A percentile compares a stretch with the other conserved stretches of the same genome.
phyloP scores from a whole-genome alignment of 805 yeast genomes.

The Metschnikowia cerradonensis region DNA sequence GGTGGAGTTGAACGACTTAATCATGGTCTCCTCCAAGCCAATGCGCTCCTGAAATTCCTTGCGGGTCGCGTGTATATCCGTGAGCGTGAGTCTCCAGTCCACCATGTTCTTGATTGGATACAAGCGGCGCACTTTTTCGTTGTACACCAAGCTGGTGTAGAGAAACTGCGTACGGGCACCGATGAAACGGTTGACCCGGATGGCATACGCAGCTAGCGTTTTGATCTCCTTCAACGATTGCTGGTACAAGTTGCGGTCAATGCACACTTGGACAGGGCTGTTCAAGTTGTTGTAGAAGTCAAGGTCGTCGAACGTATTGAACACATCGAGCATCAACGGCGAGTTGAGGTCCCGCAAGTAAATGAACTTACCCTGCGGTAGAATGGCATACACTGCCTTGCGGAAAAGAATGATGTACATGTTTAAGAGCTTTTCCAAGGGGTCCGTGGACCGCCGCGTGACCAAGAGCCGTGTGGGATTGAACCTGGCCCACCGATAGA shows the following conservation, averaged over 20 bases:
- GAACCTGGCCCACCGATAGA: conserved; percentile 33
- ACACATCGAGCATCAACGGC: conserved; percentile 39
- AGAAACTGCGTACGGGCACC: conserved; percentile 25
- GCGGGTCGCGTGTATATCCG: conserved; percentile 23
- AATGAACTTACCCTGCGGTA: conserved; percentile 40
- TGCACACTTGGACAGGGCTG: conserved; percentile 11
- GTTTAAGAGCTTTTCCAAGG: conserved; percentile 30
- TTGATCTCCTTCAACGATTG: conserved; percentile 17
- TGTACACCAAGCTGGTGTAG: conserved; percentile 28
- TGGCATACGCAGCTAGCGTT: conserved; percentile 25
- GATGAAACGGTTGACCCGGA: conserved; percentile 30
- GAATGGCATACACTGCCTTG: conserved; percentile 30
- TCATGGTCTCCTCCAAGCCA: conserved; percentile 25
- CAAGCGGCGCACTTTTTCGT: conserved; percentile 16
- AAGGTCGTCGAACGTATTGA: conserved; percentile 20
- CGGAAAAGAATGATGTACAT: conserved; percentile 31
- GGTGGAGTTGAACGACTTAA: conserved; percentile 14
- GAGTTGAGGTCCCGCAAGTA: conserved; percentile 38
- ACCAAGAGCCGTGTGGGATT: conserved; percentile 29
- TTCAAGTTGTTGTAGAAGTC: conserved; percentile 24
- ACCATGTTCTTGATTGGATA: conserved; percentile 23
- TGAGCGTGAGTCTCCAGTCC: conserved; percentile 27
- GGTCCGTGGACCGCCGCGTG: conserved; percentile 21
- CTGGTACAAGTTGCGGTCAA: conserved; percentile 15
- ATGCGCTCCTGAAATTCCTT: conserved; percentile 19